Percentiles rank a stretch among this genome's conserved stretches.
These are phyloP conservation scores for Fusarium citri DNA, from an alignment of 2,329 filamentous ascomycete genomes.

Conservation along the genomic window DNA sequence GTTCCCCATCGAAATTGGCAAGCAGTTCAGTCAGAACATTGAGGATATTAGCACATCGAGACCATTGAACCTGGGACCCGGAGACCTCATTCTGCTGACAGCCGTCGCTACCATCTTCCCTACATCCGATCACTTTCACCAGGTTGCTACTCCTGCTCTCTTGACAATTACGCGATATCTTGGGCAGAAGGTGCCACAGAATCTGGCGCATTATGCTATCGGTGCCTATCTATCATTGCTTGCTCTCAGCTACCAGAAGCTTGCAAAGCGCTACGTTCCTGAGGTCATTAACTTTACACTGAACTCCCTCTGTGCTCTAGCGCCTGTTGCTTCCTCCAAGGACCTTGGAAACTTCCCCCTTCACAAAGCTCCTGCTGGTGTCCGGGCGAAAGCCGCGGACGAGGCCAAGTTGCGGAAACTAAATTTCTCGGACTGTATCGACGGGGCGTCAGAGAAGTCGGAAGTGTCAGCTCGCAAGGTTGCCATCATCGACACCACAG, in stretches of 20 bases:
- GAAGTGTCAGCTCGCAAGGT: conserved; percentile 60
- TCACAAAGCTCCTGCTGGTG: conserved; percentile 64
- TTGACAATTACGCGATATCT: conserved; percentile 87
- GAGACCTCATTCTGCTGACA: conserved; percentile 85
- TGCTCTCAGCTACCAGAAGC: conserved; percentile 81
- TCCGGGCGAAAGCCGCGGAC: conserved; percentile 62
- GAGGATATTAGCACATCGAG: conserved; percentile 62
- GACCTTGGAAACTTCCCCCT: conserved; percentile 69
- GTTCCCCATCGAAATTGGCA: conserved; percentile 81
- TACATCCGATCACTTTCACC: conserved; percentile 97
- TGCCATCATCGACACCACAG: conserved; percentile 70
- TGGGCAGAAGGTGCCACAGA: conserved; percentile 77
- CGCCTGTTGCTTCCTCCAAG: conserved; percentile 63
- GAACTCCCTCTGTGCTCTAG: conserved; percentile 76
- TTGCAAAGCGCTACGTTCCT: conserved; percentile 89
- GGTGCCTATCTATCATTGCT: conserved; percentile 85
- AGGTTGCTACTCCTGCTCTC: conserved; percentile 90
- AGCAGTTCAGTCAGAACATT: conserved; percentile 81
- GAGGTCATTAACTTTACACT: conserved; percentile 86
- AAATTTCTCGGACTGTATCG: conserved; percentile 68
- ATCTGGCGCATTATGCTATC: conserved; percentile 73
- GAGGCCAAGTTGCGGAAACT: conserved; percentile 63
- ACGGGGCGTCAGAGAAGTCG: conserved; percentile 50
- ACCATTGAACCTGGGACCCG: conserved; percentile 66
- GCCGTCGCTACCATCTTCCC: conserved; percentile 88